Evolutionary conservation across 208 protist genomes (phyloP), one percentile per base, ranked within the genome.

Genomic region (Trypanosomatidae sp.): DNA sequence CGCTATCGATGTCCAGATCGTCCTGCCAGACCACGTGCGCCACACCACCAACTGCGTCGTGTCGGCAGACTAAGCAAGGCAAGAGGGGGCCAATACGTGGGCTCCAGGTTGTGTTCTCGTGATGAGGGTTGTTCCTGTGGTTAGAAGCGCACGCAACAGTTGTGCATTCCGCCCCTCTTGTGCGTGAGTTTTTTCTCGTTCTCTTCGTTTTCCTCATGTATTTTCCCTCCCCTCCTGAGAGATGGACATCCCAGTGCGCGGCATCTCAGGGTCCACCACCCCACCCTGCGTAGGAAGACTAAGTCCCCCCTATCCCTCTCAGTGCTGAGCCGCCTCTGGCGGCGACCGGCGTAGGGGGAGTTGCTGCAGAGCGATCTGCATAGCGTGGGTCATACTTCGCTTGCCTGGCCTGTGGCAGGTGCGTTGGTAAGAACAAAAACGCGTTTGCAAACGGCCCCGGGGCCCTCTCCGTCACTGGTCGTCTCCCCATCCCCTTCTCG

Each of bases 1-100:
- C 30, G 73, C 17, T 46, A 73, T 55, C 55, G 76, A 85, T 25
- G 87, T 94, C 4, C 79, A 92, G 64, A 88, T 95, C 43, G 75
- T 89, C 43, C 62, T 93, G 17, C 90, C 90, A 12, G 83, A 85
- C 62, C 73, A 85, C 60, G 50, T 76, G 72, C 77, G 77, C 28
- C 81, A 80, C 62, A 70, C 43, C 30, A 64, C 81, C 33, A 67
- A 71, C 2, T 69, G 69, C 17, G 72, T 53, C 19, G 70, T 65
- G 9, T 66, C 74, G 2, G 64, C 56, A 5, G 66, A 69, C 30
- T 69, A 68, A 46, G 39, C 17, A 19, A 28, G 60, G 13, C 39
- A 22, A 30, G 39, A n/a, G 33, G 3, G 25, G 53, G 53, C 53
- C 12, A 19, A 55, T 19, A 2, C 50, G 13, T 55, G 22, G 2